Evolutionary conservation across 2,329 filamentous ascomycete genomes (phyloP).

Genomic region (Thermomyces lanuginosus): DNA sequence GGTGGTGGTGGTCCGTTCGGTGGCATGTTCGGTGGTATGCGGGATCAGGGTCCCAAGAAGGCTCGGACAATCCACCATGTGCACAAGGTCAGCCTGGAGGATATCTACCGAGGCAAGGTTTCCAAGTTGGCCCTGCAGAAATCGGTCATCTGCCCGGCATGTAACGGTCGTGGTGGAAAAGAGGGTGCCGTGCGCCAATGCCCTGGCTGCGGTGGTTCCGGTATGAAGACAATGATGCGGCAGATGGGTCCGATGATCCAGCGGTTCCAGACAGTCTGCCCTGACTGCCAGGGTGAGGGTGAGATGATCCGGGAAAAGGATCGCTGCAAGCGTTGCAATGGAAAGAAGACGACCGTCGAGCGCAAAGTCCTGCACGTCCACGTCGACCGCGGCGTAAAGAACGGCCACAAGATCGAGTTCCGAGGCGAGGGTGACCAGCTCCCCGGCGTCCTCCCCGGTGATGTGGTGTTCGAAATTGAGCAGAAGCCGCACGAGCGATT

Average conservation of each 20-base stretch:
- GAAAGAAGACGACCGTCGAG: slow-evolving; percentile 97
- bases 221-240: slow-evolving; percentile 99
- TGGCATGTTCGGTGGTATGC: slow-evolving; percentile 66
- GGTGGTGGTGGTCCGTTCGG: slow-evolving; percentile 55
- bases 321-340: slow-evolving; percentile 86
- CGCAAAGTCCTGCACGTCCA: slow-evolving; percentile 97
- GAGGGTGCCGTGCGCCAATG: slow-evolving; percentile 95
- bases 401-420: slow-evolving; percentile 93
- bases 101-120: slow-evolving; percentile 94
- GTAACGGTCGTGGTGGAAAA: slow-evolving; percentile 86
- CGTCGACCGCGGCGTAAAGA: slow-evolving; percentile 85
- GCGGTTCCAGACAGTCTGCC: slow-evolving; percentile 97
- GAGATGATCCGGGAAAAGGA: slow-evolving; percentile 96
- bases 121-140: slow-evolving; percentile 96
- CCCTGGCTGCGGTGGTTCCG: slow-evolving; percentile 73
- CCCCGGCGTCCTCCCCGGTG: slow-evolving; percentile 80
- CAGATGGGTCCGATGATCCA: slow-evolving; percentile 99
- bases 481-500: slow-evolving; percentile 96
- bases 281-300: slow-evolving; percentile 93
- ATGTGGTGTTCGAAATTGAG: slow-evolving; percentile 97
- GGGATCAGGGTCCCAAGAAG: slow-evolving; percentile 68
- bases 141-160: slow-evolving; percentile 90
- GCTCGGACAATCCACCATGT: slow-evolving; percentile 95
- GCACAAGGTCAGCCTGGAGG: slow-evolving; percentile 94
- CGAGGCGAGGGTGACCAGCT: slow-evolving; percentile 91